Evolutionary conservation across 441 rosid species (phyloP).

Genomic region (Isatis lusitanica): DNA sequence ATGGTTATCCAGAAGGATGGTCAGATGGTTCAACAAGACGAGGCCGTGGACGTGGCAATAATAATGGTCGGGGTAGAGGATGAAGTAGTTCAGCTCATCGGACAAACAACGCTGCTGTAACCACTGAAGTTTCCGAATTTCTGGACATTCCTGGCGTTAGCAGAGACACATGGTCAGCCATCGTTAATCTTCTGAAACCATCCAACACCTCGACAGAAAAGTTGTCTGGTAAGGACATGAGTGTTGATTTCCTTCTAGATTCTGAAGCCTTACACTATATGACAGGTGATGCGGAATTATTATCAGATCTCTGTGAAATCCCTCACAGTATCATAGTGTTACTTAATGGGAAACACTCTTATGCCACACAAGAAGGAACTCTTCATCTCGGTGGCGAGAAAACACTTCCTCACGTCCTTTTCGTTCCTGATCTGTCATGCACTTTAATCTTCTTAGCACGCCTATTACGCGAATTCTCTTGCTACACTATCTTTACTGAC

Average conservation of each 20-base stretch:
- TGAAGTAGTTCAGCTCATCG: neutral
- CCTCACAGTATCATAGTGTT: neutral
- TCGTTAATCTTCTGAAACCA: neutral
- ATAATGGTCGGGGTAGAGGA: neutral
- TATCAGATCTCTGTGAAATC: neutral
- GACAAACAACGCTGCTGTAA: neutral
- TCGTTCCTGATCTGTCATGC: neutral
- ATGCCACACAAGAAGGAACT: neutral
- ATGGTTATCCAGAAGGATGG: neutral
- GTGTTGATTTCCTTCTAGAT: neutral
- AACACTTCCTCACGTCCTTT: neutral
- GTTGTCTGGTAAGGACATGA: neutral
- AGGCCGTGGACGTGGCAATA: neutral
- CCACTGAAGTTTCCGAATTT: neutral
- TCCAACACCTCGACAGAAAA: neutral
- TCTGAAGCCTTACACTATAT: neutral
- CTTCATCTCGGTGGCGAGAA: neutral
- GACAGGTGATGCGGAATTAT: neutral
- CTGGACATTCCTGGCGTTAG: neutral
- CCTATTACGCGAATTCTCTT: neutral
- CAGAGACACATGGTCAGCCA: neutral
- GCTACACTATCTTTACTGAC: neutral
- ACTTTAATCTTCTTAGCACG: neutral
- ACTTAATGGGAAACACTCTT: neutral
- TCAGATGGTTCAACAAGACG: neutral